Evolutionary conservation across 371 early-diverging fungal genomes (phyloP).

Genomic region (Sporodiniella umbellata): DNA sequence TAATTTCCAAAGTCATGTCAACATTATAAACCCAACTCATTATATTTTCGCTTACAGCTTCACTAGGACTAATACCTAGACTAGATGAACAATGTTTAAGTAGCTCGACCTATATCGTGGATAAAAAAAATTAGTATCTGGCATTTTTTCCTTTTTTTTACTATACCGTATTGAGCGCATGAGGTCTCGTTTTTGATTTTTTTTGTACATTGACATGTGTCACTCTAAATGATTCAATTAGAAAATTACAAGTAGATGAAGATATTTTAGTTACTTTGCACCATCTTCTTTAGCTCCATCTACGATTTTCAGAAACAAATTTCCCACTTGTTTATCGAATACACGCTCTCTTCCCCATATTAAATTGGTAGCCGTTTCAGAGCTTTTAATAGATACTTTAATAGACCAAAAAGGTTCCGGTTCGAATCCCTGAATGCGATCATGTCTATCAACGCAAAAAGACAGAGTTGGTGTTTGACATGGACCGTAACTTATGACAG

Average conservation of each 20-base stretch:
- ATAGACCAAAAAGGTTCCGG: slow-evolving; percentile 61
- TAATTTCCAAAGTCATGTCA: slow-evolving; percentile 1
- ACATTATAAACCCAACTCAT: neutral
- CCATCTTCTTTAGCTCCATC: slow-evolving; percentile 19
- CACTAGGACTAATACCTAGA: slow-evolving; percentile 47
- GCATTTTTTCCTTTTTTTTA: neutral
- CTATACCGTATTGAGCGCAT: slow-evolving; percentile 48
- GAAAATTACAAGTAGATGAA: too few relatives aligned
- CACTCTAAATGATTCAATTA: slow-evolving; percentile 23
- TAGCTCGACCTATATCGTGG: slow-evolving; percentile 41
- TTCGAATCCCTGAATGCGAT: slow-evolving; percentile 58
- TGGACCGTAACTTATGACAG: slow-evolving; percentile 68
- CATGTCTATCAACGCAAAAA: slow-evolving; percentile 66
- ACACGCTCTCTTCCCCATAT: slow-evolving; percentile 39
- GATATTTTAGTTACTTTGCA: slow-evolving; percentile 25
- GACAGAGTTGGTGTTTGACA: slow-evolving; percentile 61
- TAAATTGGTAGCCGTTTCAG: slow-evolving; percentile 24
- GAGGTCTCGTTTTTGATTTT: slow-evolving; percentile 41
- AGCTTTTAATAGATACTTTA: slow-evolving; percentile 21
- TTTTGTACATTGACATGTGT: slow-evolving; percentile 26
- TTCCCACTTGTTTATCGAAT: slow-evolving; percentile 41
- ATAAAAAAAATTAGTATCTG: neutral
- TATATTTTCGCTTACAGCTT: slow-evolving; percentile 29
- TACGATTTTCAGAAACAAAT: slow-evolving; percentile 25
- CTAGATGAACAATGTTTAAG: slow-evolving; percentile 44